phyloP scores from a whole-genome alignment of 2,329 filamentous ascomycete species.

The Periconia sp. region DNA sequence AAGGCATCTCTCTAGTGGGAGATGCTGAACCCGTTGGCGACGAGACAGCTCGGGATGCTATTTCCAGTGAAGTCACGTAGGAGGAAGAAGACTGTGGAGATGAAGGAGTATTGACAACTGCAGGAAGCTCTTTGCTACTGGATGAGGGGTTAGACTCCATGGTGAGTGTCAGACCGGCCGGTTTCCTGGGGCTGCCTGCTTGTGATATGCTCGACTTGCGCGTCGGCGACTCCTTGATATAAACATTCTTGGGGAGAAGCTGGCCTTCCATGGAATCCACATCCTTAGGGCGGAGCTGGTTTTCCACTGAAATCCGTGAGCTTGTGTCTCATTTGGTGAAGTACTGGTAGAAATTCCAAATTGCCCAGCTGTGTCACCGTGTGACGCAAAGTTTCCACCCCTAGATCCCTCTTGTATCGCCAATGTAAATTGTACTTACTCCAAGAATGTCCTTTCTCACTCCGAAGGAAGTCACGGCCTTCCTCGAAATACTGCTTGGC shows the following conservation, averaged over 20 bases:
- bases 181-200: neutral
- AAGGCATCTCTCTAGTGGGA: neutral
- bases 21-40: neutral
- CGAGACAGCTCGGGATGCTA: neutral
- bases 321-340: neutral
- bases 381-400: too few relatives aligned
- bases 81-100: neutral
- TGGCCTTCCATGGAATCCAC: neutral
- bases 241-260: neutral
- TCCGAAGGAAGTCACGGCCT: neutral
- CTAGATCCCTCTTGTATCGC: neutral
- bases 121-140: neutral
- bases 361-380: too few relatives aligned
- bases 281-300: neutral
- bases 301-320: neutral
- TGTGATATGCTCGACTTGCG: neutral
- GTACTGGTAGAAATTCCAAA: neutral
- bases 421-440: neutral
- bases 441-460: neutral
- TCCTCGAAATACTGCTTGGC: neutral
- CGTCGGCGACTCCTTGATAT: neutral
- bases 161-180: neutral
- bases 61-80: neutral
- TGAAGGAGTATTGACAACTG: neutral
- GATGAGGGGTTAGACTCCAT: neutral